Percentiles rank a stretch among this genome's conserved stretches.
These are phyloP conservation scores for Sphaerulina populicola DNA, from an alignment of 2,329 filamentous ascomycete species.

Conservation along the genomic window DNA sequence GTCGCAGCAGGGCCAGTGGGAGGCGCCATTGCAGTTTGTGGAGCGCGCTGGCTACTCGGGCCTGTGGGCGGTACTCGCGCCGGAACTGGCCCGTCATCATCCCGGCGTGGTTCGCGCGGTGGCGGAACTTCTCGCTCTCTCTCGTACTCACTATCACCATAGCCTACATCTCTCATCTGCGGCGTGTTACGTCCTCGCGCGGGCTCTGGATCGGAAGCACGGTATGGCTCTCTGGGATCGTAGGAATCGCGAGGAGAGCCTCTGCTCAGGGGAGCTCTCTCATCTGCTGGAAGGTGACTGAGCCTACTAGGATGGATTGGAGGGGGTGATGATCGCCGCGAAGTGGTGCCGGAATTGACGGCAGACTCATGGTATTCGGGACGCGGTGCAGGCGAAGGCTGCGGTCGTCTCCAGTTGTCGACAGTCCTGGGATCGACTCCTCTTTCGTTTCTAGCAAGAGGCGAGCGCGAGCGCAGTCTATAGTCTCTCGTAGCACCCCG, in stretches of 20 bases:
- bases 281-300: slow-evolving; percentile 31
- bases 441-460: slow-evolving; percentile 44
- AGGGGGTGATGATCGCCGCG: slow-evolving; percentile 54
- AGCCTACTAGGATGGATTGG: slow-evolving; percentile 47
- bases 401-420: slow-evolving; percentile 46
- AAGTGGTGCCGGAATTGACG: slow-evolving; percentile 49
- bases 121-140: slow-evolving; percentile 22
- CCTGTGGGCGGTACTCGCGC: slow-evolving; percentile 26
- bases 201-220: slow-evolving; percentile 22
- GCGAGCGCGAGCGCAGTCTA: slow-evolving; percentile 47
- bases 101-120: slow-evolving; percentile 26
- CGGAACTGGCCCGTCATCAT: slow-evolving; percentile 21
- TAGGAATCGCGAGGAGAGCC: slow-evolving; percentile 24
- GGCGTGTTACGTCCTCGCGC: slow-evolving; percentile 30
- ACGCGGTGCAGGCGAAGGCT: slow-evolving; percentile 40
- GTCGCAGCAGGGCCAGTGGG: slow-evolving; percentile 28
- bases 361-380: slow-evolving; percentile 40
- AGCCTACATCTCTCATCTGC: slow-evolving; percentile 22
- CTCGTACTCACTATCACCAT: slow-evolving; percentile 25
- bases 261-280: slow-evolving; percentile 21
- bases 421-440: slow-evolving; percentile 40
- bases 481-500: slow-evolving; percentile 33
- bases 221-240: slow-evolving; percentile 26
- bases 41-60: slow-evolving; percentile 20
- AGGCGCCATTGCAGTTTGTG: slow-evolving; percentile 22